A percentile compares a stretch with the other conserved stretches of the same genome.
Evolutionary conservation across 805 yeast genomes (phyloP).

Genomic region (Candida tammaniensis): DNA sequence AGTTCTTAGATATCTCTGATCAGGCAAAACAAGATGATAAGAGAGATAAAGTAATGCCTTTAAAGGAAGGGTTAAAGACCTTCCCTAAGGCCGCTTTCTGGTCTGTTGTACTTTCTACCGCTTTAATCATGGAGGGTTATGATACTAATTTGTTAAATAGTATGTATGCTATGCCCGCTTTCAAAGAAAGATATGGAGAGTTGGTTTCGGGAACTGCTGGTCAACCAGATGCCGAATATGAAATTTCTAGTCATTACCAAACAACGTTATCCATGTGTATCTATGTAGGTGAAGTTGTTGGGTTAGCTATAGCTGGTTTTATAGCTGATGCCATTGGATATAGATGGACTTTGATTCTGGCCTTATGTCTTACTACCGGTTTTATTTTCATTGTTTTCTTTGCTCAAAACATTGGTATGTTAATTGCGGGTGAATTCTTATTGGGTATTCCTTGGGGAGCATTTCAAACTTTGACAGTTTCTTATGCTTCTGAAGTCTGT

Average conservation of each 20-base stretch:
- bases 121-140: constrained; percentile 41
- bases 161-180: constrained; percentile 34
- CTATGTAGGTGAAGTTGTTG: constrained; percentile 43
- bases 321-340: constrained; percentile 46
- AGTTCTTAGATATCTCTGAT: constrained; percentile 34
- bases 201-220: constrained; percentile 18
- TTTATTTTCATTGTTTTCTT: constrained; percentile 48
- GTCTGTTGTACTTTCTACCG: constrained; percentile 34
- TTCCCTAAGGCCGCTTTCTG: constrained; percentile 38
- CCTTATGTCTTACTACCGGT: constrained; percentile 25
- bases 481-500: constrained; percentile 58
- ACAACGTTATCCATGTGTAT: constrained; percentile 31
- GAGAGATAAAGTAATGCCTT: constrained; percentile 32
- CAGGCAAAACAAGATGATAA: constrained; percentile 26
- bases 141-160: constrained; percentile 31
- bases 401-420: constrained; percentile 35
- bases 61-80: constrained; percentile 31
- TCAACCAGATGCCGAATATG: constrained; percentile 14
- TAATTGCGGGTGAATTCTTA: constrained; percentile 42
- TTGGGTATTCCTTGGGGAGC: constrained; percentile 54
- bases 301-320: constrained; percentile 43
- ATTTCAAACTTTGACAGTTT: constrained; percentile 47
- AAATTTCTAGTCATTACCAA: constrained; percentile 35
- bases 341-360: constrained; percentile 32
- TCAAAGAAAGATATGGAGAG: constrained; percentile 30